Evolutionary conservation across 1,284 basidiomycete species (phyloP), one percentile per base, ranked within the genome.

Genomic region (Macrocybe sp.): DNA sequence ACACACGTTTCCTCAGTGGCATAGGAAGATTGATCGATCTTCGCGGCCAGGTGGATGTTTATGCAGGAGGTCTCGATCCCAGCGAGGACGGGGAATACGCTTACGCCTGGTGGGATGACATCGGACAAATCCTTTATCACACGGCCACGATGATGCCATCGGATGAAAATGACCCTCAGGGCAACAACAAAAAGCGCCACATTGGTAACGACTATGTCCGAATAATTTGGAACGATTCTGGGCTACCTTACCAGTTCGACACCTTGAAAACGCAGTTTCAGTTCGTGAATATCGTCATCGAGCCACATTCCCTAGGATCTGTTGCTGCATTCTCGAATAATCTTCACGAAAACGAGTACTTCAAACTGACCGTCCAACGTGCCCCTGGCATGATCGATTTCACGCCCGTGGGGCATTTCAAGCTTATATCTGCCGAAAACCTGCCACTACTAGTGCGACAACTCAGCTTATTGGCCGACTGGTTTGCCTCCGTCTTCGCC

Each of bases 81-180:
- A 84, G 89, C 54, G 83, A 88, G 57, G 94, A 98, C 63, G 84
- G 89, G 16, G 92, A 98, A 65, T 96, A 93, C 60, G 90, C 93
- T 0, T 99, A 99, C 61, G 94, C 95, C 0, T 99, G 96, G 95
- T 95, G 93, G 87, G 94, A 99, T 65, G 94, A 97, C 60, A 95
- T 97, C 39, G 86, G 89, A 11, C 97, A 99, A 63, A 83, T 97
- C 50, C 78, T 97, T 45, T 99, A 92, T 66, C 97, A 99, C 66
- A 89, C 93, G 1, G 90, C 96, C 2, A 99, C 97, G 1, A 83
- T 99, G 69, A 99, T 99, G 97, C 97, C 97, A 2, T 88, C 83
- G 45, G 62, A 59, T 41, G 66, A 72, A n/a, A 63, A 76, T 46
- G 87, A 93, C 60, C 79, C 81, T 0, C 75, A 80, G 44, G 85